Evolutionary conservation across 1,139 yeast species (phyloP).

Genomic region (Saccharomycopsis phalli): DNA sequence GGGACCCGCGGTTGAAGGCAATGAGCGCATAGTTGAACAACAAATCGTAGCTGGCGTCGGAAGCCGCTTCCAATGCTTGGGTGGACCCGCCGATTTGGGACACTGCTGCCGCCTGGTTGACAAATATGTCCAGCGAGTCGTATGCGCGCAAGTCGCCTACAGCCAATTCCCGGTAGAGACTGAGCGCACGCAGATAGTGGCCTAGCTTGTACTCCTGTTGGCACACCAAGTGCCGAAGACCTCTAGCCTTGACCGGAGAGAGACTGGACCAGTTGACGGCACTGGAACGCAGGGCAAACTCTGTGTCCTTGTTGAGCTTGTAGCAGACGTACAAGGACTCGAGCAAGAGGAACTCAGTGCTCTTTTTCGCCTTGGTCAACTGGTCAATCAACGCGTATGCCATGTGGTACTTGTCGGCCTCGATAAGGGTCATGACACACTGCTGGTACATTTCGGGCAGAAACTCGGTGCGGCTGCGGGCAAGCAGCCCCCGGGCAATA

Average conservation of each 20-base stretch:
- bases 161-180: slow-evolving; percentile 45
- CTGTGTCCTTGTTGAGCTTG: slow-evolving; percentile 43
- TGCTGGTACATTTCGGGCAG: slow-evolving; percentile 3
- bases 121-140: slow-evolving; percentile 49
- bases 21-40: slow-evolving; percentile 63
- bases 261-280: too few species aligned
- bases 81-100: slow-evolving; percentile 31
- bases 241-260: slow-evolving; percentile 31
- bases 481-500: slow-evolving; percentile 3
- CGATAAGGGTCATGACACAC: slow-evolving; percentile 11
- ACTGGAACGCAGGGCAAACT: slow-evolving; percentile 31
- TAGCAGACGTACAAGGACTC: slow-evolving; percentile 68
- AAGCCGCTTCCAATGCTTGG: neutral
- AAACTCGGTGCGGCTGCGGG: slow-evolving; percentile 8
- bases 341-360: slow-evolving; percentile 28
- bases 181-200: slow-evolving; percentile 42
- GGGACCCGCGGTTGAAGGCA: slow-evolving; percentile 31
- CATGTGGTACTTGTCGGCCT: slow-evolving; percentile 12
- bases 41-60: slow-evolving; percentile 40
- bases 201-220: slow-evolving; percentile 73
- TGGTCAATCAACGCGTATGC: slow-evolving; percentile 9
- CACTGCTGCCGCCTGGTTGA: slow-evolving; percentile 61
- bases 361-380: slow-evolving; percentile 1
- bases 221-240: slow-evolving; percentile 68
- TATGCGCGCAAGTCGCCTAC: slow-evolving; percentile 20